A percentile compares a stretch with the other conserved stretches of the same genome.
phyloP scores from a whole-genome alignment of 345 rosid species.

The Murraya koenigii region DNA sequence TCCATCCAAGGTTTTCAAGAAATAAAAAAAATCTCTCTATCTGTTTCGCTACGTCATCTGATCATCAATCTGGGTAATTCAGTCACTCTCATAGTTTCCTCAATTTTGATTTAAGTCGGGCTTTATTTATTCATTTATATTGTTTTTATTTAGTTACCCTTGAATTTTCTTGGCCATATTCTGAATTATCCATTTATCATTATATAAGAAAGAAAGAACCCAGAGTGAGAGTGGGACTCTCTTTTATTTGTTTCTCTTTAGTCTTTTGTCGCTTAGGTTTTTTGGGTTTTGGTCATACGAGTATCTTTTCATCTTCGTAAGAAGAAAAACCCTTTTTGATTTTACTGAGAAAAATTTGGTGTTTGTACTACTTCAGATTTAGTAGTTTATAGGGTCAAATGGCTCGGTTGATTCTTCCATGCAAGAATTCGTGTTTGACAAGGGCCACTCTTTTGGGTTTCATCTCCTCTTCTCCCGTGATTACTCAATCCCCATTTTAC shows the following conservation, averaged over 20 bases:
- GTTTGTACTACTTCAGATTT: not conserved
- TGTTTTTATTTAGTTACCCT: conserved; percentile 1
- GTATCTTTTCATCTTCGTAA: not conserved
- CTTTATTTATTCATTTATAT: not conserved
- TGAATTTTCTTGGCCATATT: conserved; percentile 38
- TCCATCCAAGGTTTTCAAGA: conserved; percentile 14
- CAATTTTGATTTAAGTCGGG: not conserved
- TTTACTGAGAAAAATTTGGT: not conserved
- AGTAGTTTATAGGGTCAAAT: conserved; percentile 30
- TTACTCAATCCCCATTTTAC: conserved; percentile 30
- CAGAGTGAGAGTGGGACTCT: not conserved
- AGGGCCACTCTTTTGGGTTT: conserved; percentile 67
- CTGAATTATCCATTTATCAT: conserved; percentile 42
- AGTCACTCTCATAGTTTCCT: not conserved
- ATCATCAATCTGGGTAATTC: conserved; percentile 32
- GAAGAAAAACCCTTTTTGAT: not conserved
- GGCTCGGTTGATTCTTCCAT: conserved; percentile 84
- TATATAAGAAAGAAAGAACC: conserved; percentile 16
- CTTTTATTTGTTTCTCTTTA: conserved; percentile 7
- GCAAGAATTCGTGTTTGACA: conserved; percentile 72
- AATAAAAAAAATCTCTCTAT: conserved; percentile 12
- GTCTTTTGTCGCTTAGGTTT: conserved; percentile 10
- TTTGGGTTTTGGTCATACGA: conserved; percentile 26
- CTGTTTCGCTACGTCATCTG: conserved; percentile 15
- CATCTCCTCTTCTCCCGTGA: conserved; percentile 82